A percentile compares a stretch with the other conserved stretches of the same genome.
Evolutionary conservation across 495 filamentous ascomycete genomes (phyloP).

Genomic region (Hypoxylon lienhwacheense): DNA sequence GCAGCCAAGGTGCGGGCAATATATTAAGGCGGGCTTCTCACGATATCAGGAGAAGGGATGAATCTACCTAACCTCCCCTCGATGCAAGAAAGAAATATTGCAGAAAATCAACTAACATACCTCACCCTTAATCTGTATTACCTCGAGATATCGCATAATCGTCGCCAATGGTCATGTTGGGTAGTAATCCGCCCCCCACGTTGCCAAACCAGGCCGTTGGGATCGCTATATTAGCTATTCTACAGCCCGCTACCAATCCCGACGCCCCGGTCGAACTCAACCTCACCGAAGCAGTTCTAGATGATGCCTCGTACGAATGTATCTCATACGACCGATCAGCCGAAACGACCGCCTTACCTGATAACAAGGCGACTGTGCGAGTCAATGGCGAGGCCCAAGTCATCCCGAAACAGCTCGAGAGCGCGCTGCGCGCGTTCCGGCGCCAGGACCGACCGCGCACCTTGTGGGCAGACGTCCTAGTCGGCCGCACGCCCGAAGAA

Average conservation of each 20-base stretch:
- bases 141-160: not conserved
- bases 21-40: no score
- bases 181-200: conserved; percentile 15
- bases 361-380: conserved; percentile 1
- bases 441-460: conserved; percentile 30
- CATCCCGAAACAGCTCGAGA: conserved; percentile 24
- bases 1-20: no score
- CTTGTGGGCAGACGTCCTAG: conserved; percentile 34
- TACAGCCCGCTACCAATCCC: conserved; percentile 23
- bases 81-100: no score
- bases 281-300: conserved; percentile 19
- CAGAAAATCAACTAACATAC: no score
- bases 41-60: no score
- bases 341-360: not conserved
- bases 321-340: conserved; percentile 35
- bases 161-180: not conserved
- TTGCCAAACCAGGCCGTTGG: conserved; percentile 2
- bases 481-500: conserved; percentile 28
- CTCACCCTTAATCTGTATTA: not conserved
- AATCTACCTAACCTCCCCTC: no score
- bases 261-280: conserved; percentile 25
- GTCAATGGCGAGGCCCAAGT: conserved; percentile 18
- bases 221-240: conserved; percentile 17
- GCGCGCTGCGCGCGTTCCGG: conserved; percentile 30
- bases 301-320: conserved; percentile 34